These are phyloP conservation scores for Hortaea werneckii DNA, from an alignment of 2,329 filamentous ascomycete genomes.

Conservation along the genomic window DNA sequence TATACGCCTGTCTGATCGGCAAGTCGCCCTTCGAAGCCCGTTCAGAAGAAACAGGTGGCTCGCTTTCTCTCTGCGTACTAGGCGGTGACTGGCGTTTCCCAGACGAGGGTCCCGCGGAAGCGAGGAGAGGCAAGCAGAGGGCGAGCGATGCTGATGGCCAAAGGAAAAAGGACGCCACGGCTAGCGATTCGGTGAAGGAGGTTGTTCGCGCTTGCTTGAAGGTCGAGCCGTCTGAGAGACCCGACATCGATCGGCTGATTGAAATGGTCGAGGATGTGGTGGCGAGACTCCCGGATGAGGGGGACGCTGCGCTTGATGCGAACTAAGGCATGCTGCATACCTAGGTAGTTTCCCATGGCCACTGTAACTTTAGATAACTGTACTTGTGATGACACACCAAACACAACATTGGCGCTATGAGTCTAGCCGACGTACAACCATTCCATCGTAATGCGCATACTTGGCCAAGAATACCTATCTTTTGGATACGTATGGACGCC, in stretches of 20 bases:
- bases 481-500: no score
- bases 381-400: no score
- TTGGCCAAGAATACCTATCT: no score
- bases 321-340: conserved; percentile 7
- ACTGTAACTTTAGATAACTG: no score
- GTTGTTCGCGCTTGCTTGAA: conserved; percentile 77
- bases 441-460: no score
- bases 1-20: conserved; percentile 91
- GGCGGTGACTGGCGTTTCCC: conserved; percentile 96
- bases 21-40: conserved; percentile 96
- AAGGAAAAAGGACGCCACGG: conserved; percentile 40
- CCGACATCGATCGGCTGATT: conserved; percentile 78
- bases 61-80: conserved; percentile 80
- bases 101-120: conserved; percentile 61
- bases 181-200: conserved; percentile 75
- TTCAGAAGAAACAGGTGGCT: conserved; percentile 91
- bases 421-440: no score
- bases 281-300: conserved; percentile 51
- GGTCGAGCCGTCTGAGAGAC: conserved; percentile 79
- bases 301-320: conserved; percentile 19
- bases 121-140: conserved; percentile 45
- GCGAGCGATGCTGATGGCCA: conserved; percentile 20
- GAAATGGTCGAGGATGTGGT: conserved; percentile 65
- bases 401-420: no score
- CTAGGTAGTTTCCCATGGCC: neutral